Base-by-base conservation (phyloP, 768 basidiomycete genomes). In the Termitomyces eurrhizus region DNA sequence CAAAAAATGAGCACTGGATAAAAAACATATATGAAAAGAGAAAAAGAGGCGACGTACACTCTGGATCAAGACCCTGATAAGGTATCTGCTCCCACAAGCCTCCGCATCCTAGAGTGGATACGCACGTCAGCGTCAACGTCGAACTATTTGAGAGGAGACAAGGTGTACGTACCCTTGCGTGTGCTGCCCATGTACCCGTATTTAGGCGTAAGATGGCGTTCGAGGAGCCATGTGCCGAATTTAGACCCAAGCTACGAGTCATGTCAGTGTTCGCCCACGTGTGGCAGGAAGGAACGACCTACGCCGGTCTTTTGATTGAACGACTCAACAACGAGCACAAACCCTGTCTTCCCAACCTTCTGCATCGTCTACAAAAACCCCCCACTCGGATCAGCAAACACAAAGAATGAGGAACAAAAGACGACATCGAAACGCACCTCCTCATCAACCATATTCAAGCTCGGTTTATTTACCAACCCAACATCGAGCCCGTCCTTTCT, bases 291-390 rank as follows among this genome's bases (percentile, higher is more conserved):
- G 4, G 29, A 33, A 58, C 26, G 32, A 49, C 39, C 66, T 63
- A 84, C 82, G 21, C 92, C 93, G 8, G 92, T 95, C 85, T 92
- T 93, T 75, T 89, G 89, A 77, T 91, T 94, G 59, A 90, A 79
- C 18, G 90, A 89, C 76, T 95, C 93, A 16, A 89, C 91, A 42
- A 95, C 85, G 35, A 95, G 81, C 33, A 94, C 91, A 72, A 93
- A 93, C 24, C 82, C 83, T 65, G 82, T 88, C 29, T 77, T 66
- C 8, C 93, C 93, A 49, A 90, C 81, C 78, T 91, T 90, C 71
- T 69, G 79, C 65, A 90, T 84, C 24, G 75, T 80, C 83, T 87
- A 61, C 18, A 24, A 24, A 16, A 39, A 13, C 14, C 39, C 53
- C 21, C 4, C 21, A 49, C 21, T 11, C 32, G 7, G 18, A 7